Evolutionary conservation across 2,329 filamentous ascomycete genomes (phyloP).

Genomic region (Sordariomycetes sp.): DNA sequence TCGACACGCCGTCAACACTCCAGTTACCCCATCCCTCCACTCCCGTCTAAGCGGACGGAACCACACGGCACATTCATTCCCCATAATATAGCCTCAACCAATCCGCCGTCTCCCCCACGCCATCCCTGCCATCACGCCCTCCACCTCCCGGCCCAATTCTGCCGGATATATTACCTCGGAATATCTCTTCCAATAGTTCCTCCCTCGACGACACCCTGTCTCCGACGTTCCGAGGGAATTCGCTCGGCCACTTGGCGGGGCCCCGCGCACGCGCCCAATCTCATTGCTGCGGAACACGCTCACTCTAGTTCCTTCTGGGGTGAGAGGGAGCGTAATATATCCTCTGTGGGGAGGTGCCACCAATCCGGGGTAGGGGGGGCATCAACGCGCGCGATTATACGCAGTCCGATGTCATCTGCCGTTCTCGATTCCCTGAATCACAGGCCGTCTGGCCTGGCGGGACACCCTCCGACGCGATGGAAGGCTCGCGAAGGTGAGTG

Average conservation of each 20-base stretch:
- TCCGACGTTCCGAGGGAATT: not conserved
- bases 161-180: not conserved
- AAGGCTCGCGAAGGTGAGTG: not conserved
- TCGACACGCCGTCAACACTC: constrained; percentile 13
- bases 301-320: not conserved
- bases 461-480: not conserved
- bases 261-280: not conserved
- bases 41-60: not conserved
- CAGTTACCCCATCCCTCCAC: not conserved
- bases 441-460: not conserved
- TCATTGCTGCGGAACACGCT: too few relatives aligned
- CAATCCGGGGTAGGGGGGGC: not conserved
- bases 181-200: not conserved
- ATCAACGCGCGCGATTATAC: not conserved
- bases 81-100: not conserved
- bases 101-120: not conserved
- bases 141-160: not conserved
- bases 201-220: not conserved
- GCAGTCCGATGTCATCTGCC: not conserved
- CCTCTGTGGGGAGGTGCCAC: not conserved
- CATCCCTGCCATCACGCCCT: not conserved
- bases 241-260: constrained; percentile 1
- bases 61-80: not conserved
- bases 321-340: not conserved
- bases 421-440: not conserved